Conservation (phyloP, 208 protist genomes). For the Wallacemonas sp. region DNA sequence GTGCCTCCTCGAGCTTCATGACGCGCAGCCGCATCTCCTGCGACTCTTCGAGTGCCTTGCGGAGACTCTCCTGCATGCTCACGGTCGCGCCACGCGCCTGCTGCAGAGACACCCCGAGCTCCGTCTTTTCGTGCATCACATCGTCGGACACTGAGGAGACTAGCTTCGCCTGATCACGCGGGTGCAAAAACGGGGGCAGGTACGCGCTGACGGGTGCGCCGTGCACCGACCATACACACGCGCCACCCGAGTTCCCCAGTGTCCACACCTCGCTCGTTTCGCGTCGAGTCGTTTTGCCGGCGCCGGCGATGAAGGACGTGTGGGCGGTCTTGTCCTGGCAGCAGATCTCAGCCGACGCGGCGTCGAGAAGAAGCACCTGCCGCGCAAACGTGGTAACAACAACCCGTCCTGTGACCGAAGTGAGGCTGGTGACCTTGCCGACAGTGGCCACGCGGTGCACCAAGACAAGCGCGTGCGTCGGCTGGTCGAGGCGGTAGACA, state of each 20-base stretch:
- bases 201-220: conserved; percentile 41
- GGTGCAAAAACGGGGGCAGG: conserved; percentile 20
- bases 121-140: conserved; percentile 15
- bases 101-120: conserved; percentile 26
- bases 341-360: conserved; percentile 32
- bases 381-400: conserved; percentile 54
- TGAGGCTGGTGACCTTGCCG: conserved; percentile 52
- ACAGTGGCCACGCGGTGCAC: conserved; percentile 26
- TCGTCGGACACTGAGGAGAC: conserved; percentile 8
- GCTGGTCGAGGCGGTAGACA: conserved; percentile 40
- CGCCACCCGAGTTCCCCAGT: conserved; percentile 44
- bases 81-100: conserved; percentile 16
- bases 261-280: conserved; percentile 71
- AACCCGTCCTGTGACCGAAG: conserved; percentile 60
- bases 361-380: conserved; percentile 46
- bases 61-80: conserved; percentile 35
- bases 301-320: conserved; percentile 49
- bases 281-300: conserved; percentile 36
- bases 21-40: conserved; percentile 75
- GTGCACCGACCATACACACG: conserved; percentile 45
- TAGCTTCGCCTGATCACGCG: conserved; percentile 31
- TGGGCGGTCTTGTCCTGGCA: conserved; percentile 26
- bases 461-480: conserved; percentile 16
- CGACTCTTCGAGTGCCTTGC: conserved; percentile 46
- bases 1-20: conserved; percentile 32